Base-by-base conservation (phyloP, 371 early-diverging fungal genomes). In the Rhizopus sp. region DNA sequence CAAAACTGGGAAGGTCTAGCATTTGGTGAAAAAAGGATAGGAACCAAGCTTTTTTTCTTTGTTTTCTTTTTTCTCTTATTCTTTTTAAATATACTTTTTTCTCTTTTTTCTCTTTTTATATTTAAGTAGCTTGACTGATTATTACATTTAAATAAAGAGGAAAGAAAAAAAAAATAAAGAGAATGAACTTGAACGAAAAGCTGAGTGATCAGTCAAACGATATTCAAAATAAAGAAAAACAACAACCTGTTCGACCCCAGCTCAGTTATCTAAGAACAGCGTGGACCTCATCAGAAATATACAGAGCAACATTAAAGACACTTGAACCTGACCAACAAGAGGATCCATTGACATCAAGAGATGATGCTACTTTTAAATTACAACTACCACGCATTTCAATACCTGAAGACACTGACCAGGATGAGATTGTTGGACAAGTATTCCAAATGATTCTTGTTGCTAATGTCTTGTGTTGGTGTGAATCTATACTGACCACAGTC, bases 261-360 rank as follows among this genome's bases (percentile, higher is more conserved):
- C 34, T 75, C 13, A 57, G 66, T 44, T 68, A 68, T 31, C 57
- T 75, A 23, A 60, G 67, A 4, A 68, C 72, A 12, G 70, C 62
- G 2, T 75, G 72, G 76, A 59, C 68, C 2, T 64, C 69, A 3
- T 59, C 58, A 3, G 63, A 67, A 17, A 37, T 62, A 7, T 57
- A 53, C 15, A 37, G 39, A 39, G 8, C 38, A 33, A 17, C 34
- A 46, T 17, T 30, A 45, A 0, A 38, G 16, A 17, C 29, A 45
- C 45, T 16, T 17, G 38, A 38, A 12, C 32, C 13, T 48, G 29
- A 6, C 33, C 45, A 39, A 32, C 50, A 37, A 16, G 31, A 15
- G 5, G 40, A 30, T 3, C 7, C 7, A 49, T 9, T 40, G 10
- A 15, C 48, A 41, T 17, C 39, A 13, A 49, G 33, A 12, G 53